These are phyloP conservation scores for Zopfochytrium polystomum DNA, from an alignment of 371 early-diverging fungal genomes.

Conservation along the genomic window DNA sequence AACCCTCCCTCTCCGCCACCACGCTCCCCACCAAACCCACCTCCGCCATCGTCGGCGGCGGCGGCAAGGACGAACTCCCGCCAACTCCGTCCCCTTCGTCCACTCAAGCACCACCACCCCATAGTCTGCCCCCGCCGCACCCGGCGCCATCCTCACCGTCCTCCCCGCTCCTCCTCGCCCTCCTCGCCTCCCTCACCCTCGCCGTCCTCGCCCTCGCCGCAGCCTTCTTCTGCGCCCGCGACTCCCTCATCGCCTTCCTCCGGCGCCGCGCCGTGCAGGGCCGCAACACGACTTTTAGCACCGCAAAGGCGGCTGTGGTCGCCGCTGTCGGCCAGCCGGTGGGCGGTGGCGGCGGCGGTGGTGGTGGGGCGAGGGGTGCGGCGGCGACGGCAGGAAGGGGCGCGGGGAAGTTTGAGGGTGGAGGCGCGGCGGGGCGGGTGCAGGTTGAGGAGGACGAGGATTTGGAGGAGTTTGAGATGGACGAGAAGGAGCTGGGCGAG, in stretches of 20 bases:
- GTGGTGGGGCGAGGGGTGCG: not conserved
- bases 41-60: too few species aligned
- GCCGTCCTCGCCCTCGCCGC: too few species aligned
- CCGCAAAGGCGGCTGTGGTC: not conserved
- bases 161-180: too few species aligned
- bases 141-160: too few species aligned
- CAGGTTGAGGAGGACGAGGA: constrained; percentile 18
- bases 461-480: constrained; percentile 21
- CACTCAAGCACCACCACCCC: too few species aligned
- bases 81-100: too few species aligned
- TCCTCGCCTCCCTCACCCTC: too few species aligned
- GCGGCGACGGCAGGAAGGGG: not conserved
- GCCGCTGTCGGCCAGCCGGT: not conserved
- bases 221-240: too few species aligned
- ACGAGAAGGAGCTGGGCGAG: too few species aligned
- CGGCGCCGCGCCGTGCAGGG: not conserved
- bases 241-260: too few species aligned
- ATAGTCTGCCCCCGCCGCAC: not conserved
- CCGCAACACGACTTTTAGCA: not conserved
- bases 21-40: too few species aligned
- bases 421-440: constrained; percentile 16
- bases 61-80: too few species aligned
- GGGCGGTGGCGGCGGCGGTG: constrained; percentile 4
- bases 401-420: constrained; percentile 12
- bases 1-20: constrained; percentile 1